phyloP scores from a whole-genome alignment of 169 alveolate genomes.

The Besnoitia besnoiti region DNA sequence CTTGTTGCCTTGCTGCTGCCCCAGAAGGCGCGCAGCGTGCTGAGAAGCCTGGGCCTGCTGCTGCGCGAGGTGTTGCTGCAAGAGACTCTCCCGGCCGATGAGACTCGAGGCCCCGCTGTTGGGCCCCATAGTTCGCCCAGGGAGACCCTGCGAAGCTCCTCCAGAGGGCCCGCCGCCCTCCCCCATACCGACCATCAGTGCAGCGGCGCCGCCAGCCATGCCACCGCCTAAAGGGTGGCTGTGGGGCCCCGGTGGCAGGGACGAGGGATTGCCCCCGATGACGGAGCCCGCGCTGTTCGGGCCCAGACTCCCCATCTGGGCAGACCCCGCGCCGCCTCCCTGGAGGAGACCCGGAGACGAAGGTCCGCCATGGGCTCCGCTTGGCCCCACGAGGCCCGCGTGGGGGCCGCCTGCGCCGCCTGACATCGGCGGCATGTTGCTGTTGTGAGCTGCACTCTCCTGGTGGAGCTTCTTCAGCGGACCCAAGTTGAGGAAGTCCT shows the following conservation, averaged over 20 bases:
- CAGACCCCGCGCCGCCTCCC: neutral
- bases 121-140: neutral
- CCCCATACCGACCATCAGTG: no score
- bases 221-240: neutral
- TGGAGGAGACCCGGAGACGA: neutral
- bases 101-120: neutral
- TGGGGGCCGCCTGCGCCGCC: neutral
- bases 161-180: neutral
- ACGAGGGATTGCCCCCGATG: conserved; percentile 17
- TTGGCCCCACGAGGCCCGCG: neutral
- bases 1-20: conserved; percentile 6
- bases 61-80: neutral
- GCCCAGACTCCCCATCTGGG: neutral
- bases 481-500: conserved; percentile 73
- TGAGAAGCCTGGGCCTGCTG: neutral
- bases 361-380: neutral
- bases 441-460: neutral
- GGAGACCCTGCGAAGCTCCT: neutral
- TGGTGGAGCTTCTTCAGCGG: conserved; percentile 69
- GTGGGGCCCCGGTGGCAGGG: neutral
- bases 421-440: conserved; percentile 7
- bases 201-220: no score
- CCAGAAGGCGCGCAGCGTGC: neutral
- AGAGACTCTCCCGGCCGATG: neutral
- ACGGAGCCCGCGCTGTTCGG: neutral